Evolutionary conservation across 352 stramenopile species (phyloP).

Genomic region (Globisporangium rhizosaccharum): DNA sequence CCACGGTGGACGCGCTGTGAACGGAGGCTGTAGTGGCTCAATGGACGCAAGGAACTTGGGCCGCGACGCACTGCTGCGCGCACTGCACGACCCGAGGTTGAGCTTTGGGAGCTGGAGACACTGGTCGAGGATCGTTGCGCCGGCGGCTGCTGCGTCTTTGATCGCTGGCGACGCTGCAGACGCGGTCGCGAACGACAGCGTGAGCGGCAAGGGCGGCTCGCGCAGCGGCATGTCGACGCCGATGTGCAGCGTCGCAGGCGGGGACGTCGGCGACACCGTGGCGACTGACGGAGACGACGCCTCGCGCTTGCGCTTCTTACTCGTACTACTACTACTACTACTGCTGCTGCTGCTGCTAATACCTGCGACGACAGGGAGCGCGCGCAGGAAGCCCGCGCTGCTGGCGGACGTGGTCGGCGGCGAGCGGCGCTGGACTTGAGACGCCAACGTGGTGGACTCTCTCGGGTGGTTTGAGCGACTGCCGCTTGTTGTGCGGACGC

Average conservation of each 20-base stretch:
- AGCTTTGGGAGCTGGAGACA: slow-evolving; percentile 63
- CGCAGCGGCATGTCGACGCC: slow-evolving; percentile 17
- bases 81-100: slow-evolving; percentile 33
- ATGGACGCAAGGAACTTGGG: slow-evolving; percentile 67
- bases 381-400: slow-evolving; percentile 3
- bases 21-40: slow-evolving; percentile 59
- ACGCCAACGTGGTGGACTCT: slow-evolving; percentile 7
- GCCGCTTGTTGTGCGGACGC: slow-evolving; percentile 6
- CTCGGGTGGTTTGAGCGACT: neutral
- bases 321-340: neutral
- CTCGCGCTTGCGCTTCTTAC: slow-evolving; percentile 17
- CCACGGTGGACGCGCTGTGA: slow-evolving; percentile 50
- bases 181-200: slow-evolving; percentile 4
- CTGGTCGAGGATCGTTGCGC: slow-evolving; percentile 30
- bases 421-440: slow-evolving; percentile 5
- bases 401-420: slow-evolving; percentile 1
- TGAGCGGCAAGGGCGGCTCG: slow-evolving; percentile 11
- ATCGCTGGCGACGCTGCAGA: neutral
- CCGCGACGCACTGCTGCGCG: slow-evolving; percentile 27
- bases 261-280: neutral
- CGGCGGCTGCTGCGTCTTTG: neutral
- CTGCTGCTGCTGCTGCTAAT: neutral
- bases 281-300: neutral
- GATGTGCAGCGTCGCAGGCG: slow-evolving; percentile 10
- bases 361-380: neutral